phyloP scores from a whole-genome alignment of 768 basidiomycete genomes.

The Boletus reticulatus region DNA sequence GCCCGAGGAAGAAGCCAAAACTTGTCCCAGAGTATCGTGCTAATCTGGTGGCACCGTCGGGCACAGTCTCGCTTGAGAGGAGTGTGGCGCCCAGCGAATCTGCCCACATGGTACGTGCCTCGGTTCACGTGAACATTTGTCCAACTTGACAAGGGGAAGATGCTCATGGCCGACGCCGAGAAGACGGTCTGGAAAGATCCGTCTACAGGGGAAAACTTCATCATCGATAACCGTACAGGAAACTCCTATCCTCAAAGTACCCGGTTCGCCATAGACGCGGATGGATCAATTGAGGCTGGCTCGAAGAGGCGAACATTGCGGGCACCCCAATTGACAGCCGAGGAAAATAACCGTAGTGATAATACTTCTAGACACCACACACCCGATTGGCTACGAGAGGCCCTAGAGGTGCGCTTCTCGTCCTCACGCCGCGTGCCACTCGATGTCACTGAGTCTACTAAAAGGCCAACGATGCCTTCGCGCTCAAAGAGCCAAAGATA shows the following conservation, averaged over 20 bases:
- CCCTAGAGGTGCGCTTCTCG: slow-evolving; percentile 47
- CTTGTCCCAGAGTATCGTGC: slow-evolving; percentile 21
- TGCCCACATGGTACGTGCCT: slow-evolving; percentile 21
- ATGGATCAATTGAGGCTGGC: slow-evolving; percentile 6
- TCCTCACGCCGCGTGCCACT: slow-evolving; percentile 6
- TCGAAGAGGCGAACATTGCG: slow-evolving; percentile 16
- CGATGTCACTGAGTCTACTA: slow-evolving; percentile 8
- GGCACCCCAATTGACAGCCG: slow-evolving; percentile 3
- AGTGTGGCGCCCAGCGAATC: slow-evolving; percentile 6
- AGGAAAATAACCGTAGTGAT: neutral
- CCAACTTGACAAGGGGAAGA: slow-evolving; percentile 10
- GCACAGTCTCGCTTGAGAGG: slow-evolving; percentile 2
- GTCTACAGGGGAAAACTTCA: slow-evolving; percentile 52
- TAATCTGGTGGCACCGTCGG: slow-evolving; percentile 5
- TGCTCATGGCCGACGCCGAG: slow-evolving; percentile 31
- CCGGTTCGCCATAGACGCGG: slow-evolving; percentile 5
- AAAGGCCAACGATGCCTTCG: slow-evolving; percentile 59
- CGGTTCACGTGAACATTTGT: slow-evolving; percentile 1
- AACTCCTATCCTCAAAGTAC: slow-evolving; percentile 49
- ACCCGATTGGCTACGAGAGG: slow-evolving; percentile 65
- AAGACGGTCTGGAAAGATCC: slow-evolving; percentile 57
- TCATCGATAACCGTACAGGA: slow-evolving; percentile 68
- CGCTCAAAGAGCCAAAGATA: slow-evolving; percentile 46
- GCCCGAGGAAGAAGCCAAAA: slow-evolving; percentile 55
- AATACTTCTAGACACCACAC: slow-evolving; percentile 22